Base-by-base conservation (phyloP, 371 early-diverging fungal genomes). In the Mortierella sp. region DNA sequence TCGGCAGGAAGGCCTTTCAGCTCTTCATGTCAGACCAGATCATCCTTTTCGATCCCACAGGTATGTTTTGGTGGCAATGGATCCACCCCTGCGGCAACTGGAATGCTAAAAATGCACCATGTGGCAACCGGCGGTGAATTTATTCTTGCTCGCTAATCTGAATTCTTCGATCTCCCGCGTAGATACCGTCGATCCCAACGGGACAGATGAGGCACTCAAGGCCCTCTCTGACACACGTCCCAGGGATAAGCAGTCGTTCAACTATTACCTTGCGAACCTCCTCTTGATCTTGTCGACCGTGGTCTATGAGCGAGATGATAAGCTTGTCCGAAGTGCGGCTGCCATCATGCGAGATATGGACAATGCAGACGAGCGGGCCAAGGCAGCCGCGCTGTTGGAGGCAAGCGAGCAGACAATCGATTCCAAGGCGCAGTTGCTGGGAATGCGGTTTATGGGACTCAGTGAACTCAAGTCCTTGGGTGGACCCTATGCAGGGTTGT, bases 401-500 rank as follows among this genome's bases (percentile, higher is more conserved):
- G 56, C 48, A 18, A 76, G 78, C n/a, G 78, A 76, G 31, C 54
- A 30, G 7, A 50, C 46, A 7, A 76, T 76, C 31, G 71, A 76
- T 18, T 30, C 12, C 5, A 58, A 59, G 49, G 70, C 70, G 1
- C 61, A 50, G 14, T 13, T 58, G 10, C 54, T 82, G 51, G 82
- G 82, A 3, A 74, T 86, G 60, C 78, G 76, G 8, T 85, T 86
- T 64, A 59, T 69, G 16, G 86, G 86, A 2, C 67, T 86, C 9
- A 80, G 84, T 28, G 86, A 86, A 42, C 67, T 84, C 10, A 86
- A 83, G 51, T 79, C 84, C 0, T 34, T 83, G 0, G 83, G 84
- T 1, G 86, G 84, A 0, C 83, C 86, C 0, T 86, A 74, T 58
- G 83, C 83, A 53, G 86, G 86, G 21, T 72, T 82, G 78, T 84